Base-by-base conservation (phyloP, 2,329 filamentous ascomycete genomes). In the Fusarium subglutinans region DNA sequence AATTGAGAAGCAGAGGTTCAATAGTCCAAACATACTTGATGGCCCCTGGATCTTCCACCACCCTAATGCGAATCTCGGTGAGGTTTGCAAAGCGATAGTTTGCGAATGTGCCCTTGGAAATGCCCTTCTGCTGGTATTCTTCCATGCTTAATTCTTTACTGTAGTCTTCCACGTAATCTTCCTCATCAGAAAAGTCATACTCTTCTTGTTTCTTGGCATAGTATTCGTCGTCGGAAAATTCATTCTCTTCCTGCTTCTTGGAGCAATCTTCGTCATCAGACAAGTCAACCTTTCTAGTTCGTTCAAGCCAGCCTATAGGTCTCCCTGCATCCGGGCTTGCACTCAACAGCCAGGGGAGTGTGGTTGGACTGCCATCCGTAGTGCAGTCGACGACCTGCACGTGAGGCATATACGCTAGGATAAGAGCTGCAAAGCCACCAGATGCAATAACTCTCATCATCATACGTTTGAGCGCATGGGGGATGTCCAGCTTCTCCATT, bases 31-130 rank as follows among this genome's bases (percentile, higher is more conserved):
- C n/a, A 7, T 3, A 2, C 4, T n/a, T 6, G 30, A 43, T 8
- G 20, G 2, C 2, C 6, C 0, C 12, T 22, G 2, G 4, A 5
- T 2, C 0, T 2, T 28, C 14, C 1, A 26, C 24, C 0, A 13
- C 55, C 3, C 22, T 66, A 9, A 75, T 13, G 1, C 57, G 56
- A 5, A 75, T 38, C 4, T 73, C 59, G 44, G 24, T 48, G 12
- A 73, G 57, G 20, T 50, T 38, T 2, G 54, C 53, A n/a, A 74
- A 47, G 1, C 30, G 2, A 14, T 43, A 50, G 15, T 56, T 65
- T n/a, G 13, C 20, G 38, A 38, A 45, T 2, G 12, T 41, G 1
- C n/a, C 11, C 7, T 30, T 53, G 2, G 24, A 14, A 8, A 6
- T 0, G 6, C 13, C 18, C 33, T 15, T 26, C 7, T 53, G 18